Percentiles rank a stretch among this genome's conserved stretches.
Conservation (phyloP, 2,329 filamentous ascomycete genomes). For the Alternaria solani region DNA sequence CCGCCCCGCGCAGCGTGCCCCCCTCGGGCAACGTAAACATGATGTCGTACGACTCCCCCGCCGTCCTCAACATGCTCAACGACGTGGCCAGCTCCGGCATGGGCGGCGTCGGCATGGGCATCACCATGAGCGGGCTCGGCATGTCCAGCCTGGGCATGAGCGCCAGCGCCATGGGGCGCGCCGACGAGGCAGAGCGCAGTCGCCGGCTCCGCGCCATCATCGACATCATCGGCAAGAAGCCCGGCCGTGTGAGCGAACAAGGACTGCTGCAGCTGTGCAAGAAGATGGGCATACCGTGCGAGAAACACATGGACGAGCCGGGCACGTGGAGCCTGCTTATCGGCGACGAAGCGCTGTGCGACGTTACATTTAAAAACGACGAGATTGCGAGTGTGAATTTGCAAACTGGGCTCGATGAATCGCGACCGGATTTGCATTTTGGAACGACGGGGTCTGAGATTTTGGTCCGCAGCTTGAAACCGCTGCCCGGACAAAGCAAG, state of each 20-base stretch:
- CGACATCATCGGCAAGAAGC: constrained; percentile 71
- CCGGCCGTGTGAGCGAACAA: constrained; percentile 75
- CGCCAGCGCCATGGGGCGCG: constrained; percentile 50
- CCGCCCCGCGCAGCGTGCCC: constrained; percentile 55
- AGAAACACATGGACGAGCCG: constrained; percentile 38
- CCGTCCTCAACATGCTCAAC: constrained; percentile 54
- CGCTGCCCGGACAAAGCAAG: constrained; percentile 66
- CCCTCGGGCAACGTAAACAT: constrained; percentile 47
- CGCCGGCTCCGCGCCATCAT: constrained; percentile 67
- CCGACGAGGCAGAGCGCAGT: constrained; percentile 63
- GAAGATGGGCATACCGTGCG: constrained; percentile 67
- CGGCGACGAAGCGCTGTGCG: constrained; percentile 45
- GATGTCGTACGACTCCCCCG: constrained; percentile 53
- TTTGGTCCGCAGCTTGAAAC: constrained; percentile 69
- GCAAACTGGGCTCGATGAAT: constrained; percentile 67
- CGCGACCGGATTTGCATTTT: constrained; percentile 61
- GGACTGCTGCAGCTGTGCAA: constrained; percentile 76
- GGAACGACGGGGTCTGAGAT: constrained; percentile 67
- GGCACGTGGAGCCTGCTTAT: constrained; percentile 45
- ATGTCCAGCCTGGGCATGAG: constrained; percentile 52
- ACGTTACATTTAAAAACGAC: constrained; percentile 41
- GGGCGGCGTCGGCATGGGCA: constrained; percentile 45
- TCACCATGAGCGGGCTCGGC: constrained; percentile 53
- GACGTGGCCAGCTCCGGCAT: constrained; percentile 49
- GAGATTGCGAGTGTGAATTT: constrained; percentile 67